Conservation (phyloP, 192 early-diverging fungal species). For the Backusella morwellensis region DNA sequence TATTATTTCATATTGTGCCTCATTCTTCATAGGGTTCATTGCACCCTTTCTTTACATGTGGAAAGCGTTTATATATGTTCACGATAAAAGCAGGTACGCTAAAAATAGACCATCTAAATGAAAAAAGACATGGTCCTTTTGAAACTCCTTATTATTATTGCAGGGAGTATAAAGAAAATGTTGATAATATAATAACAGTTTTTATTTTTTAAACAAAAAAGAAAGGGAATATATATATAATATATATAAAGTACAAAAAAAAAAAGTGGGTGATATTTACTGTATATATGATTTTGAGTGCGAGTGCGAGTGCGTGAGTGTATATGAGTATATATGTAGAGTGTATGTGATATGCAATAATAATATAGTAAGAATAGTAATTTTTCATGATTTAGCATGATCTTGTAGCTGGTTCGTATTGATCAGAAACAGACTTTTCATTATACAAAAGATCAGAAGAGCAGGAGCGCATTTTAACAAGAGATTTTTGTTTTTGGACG, state of each 20-base stretch:
- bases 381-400: neutral
- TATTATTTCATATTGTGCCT: neutral
- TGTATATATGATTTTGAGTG: neutral
- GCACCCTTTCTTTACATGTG: too few species aligned
- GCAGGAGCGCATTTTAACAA: neutral
- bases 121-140: neutral
- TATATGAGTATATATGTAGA: neutral
- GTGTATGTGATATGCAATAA: neutral
- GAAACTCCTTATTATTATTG: neutral
- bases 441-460: constrained; percentile 3
- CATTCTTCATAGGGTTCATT: neutral
- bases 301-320: neutral
- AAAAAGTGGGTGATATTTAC: neutral
- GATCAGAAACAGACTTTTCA: constrained; percentile 9
- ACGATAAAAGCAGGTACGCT: neutral
- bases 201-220: neutral
- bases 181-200: neutral
- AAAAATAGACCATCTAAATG: neutral
- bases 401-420: constrained; percentile 7
- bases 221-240: neutral
- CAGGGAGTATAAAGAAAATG: neutral
- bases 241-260: constrained; percentile 7
- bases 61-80: neutral
- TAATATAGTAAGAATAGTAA: neutral
- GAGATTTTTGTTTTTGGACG: neutral